Conservation (phyloP, 2,329 filamentous ascomycete species). For the Colletotrichum acutatum region DNA sequence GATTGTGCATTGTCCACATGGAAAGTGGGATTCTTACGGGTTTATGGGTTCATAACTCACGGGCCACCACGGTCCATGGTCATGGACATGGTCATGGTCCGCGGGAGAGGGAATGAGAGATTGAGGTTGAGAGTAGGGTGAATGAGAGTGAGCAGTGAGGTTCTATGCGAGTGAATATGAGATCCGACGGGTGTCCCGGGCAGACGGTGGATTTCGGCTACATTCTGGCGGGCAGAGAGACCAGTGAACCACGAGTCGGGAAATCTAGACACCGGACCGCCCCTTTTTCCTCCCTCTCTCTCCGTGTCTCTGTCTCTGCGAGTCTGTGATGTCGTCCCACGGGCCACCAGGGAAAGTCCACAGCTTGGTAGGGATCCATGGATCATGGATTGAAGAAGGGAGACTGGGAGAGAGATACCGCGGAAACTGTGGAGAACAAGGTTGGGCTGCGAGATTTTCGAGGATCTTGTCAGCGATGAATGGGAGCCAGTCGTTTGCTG, state of each 20-base stretch:
- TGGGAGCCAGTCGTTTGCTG: slow-evolving; percentile 24
- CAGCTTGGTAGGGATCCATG: background rate
- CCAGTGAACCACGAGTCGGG: background rate
- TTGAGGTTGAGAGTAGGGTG: background rate
- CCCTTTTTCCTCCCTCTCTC: too few relatives aligned
- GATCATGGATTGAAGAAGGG: background rate
- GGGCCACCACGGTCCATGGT: background rate
- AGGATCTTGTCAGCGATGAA: background rate
- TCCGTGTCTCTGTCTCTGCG: too few relatives aligned
- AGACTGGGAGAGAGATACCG: background rate
- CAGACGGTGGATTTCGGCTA: background rate
- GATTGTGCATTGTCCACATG: background rate
- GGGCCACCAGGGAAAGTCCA: background rate
- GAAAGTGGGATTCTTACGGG: background rate
- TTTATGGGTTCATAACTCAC: background rate
- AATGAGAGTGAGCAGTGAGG: background rate
- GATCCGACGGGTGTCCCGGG: background rate
- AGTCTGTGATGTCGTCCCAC: background rate
- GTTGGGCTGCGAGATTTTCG: slow-evolving; percentile 15
- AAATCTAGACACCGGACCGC: too few relatives aligned
- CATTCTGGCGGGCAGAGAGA: too few relatives aligned
- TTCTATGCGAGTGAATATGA: background rate
- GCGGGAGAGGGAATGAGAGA: background rate
- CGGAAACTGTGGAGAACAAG: background rate
- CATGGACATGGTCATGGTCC: background rate